These are phyloP conservation scores for Globisporangium yorkense DNA, from an alignment of 352 stramenopile genomes.

Conservation along the genomic window DNA sequence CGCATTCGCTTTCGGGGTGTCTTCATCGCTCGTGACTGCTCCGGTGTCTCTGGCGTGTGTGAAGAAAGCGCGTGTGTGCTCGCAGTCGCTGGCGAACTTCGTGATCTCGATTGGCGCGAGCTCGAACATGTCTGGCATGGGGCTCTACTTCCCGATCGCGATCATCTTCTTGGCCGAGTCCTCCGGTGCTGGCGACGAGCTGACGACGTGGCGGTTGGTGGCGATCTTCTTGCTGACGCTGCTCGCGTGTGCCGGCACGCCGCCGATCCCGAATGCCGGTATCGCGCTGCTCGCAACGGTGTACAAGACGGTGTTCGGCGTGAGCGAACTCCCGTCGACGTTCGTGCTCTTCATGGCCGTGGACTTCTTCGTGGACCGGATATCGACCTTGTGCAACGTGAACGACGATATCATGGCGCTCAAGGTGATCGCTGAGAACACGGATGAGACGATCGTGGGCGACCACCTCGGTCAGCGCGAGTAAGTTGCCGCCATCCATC, in stretches of 20 bases:
- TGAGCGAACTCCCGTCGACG: slow-evolving; percentile 34
- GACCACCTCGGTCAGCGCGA: slow-evolving; percentile 47
- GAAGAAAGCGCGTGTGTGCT: slow-evolving; percentile 54
- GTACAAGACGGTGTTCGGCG: slow-evolving; percentile 57
- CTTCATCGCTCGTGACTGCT: slow-evolving; percentile 61
- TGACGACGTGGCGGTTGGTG: slow-evolving; percentile 38
- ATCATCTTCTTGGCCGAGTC: slow-evolving; percentile 61
- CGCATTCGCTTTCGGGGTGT: slow-evolving; percentile 55
- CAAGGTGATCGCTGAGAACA: slow-evolving; percentile 68
- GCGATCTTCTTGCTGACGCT: slow-evolving; percentile 51
- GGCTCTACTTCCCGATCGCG: slow-evolving; percentile 58
- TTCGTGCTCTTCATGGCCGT: slow-evolving; percentile 56
- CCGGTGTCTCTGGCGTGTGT: slow-evolving; percentile 61
- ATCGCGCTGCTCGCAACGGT: slow-evolving; percentile 56
- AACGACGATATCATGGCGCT: slow-evolving; percentile 79
- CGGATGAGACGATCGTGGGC: slow-evolving; percentile 56
- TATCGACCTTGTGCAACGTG: slow-evolving; percentile 69
- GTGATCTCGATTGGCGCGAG: slow-evolving; percentile 64
- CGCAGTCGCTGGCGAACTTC: slow-evolving; percentile 69
- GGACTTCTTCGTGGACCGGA: slow-evolving; percentile 61
- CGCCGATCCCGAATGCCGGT: slow-evolving; percentile 43
- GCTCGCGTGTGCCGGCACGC: slow-evolving; percentile 42
- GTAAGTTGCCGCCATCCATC: background rate
- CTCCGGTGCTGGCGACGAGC: slow-evolving; percentile 41
- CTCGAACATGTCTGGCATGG: slow-evolving; percentile 49